phyloP scores from a whole-genome alignment of 768 basidiomycete species.

The Boletus vermiculosoides region DNA sequence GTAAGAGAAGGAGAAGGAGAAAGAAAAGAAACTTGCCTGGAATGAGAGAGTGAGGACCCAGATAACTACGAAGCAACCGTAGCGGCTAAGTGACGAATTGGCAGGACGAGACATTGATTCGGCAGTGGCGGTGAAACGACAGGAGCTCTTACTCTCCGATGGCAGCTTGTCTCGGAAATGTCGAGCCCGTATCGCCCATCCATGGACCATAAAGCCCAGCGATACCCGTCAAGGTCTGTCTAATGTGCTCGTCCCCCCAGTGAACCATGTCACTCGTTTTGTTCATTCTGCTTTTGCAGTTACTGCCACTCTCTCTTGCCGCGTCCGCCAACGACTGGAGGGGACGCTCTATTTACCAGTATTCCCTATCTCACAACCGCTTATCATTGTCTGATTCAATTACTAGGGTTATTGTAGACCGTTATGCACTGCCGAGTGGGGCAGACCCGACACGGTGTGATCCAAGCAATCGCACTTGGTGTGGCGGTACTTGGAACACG shows the following conservation, averaged over 20 bases:
- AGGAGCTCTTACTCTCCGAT: not conserved
- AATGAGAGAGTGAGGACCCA: conserved; percentile 70
- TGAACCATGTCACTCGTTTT: conserved; percentile 5
- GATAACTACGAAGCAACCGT: conserved; percentile 63
- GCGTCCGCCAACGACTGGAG: conserved; percentile 15
- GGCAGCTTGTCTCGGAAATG: not conserved
- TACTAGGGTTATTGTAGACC: conserved; percentile 12
- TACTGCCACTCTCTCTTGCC: conserved; percentile 3
- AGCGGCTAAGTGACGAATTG: conserved; percentile 47
- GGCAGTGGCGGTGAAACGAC: conserved; percentile 1
- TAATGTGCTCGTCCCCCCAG: not conserved
- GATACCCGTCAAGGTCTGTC: not conserved
- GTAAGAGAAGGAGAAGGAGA: not conserved
- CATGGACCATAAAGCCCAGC: not conserved
- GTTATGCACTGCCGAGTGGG: conserved; percentile 12
- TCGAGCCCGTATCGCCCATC: not conserved
- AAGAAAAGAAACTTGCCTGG: conserved; percentile 37
- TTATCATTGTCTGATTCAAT: not conserved
- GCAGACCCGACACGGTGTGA: conserved; percentile 9
- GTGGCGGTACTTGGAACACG: conserved; percentile 18
- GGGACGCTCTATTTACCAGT: conserved; percentile 19
- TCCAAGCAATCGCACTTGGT: conserved; percentile 15
- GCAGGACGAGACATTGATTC: conserved; percentile 12
- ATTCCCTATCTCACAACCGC: not conserved
- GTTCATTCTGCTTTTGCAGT: not conserved